Percentiles rank a stretch among this genome's conserved stretches.
phyloP scores from a whole-genome alignment of 2,329 filamentous ascomycete genomes.

The Neofusicoccum laricinum region DNA sequence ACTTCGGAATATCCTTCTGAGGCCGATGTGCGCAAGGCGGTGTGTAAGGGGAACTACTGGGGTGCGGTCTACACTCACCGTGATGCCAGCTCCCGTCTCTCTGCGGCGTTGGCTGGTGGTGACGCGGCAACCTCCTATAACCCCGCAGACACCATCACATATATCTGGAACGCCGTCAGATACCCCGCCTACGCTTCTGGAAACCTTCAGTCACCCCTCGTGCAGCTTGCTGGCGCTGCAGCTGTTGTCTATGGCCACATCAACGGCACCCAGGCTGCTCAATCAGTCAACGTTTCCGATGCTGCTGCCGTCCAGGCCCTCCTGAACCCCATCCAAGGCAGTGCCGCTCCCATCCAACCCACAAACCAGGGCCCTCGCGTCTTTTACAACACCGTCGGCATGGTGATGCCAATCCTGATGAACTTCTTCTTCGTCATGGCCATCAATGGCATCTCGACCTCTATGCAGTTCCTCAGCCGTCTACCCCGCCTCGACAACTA shows the following conservation, averaged over 20 bases:
- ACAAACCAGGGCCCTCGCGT: slow-evolving; percentile 42
- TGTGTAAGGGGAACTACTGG: slow-evolving; percentile 37
- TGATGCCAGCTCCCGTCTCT: slow-evolving; percentile 39
- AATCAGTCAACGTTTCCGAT: slow-evolving; percentile 26
- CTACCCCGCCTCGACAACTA: slow-evolving; percentile 26
- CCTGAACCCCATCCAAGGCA: slow-evolving; percentile 38
- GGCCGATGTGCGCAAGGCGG: slow-evolving; percentile 28
- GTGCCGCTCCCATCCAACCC: slow-evolving; percentile 38
- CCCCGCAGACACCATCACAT: slow-evolving; percentile 33
- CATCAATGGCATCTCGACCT: slow-evolving; percentile 42
- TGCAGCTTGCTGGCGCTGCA: slow-evolving; percentile 29
- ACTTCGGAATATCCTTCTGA: slow-evolving; percentile 26
- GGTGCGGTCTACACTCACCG: slow-evolving; percentile 26
- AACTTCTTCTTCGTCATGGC: slow-evolving; percentile 50
- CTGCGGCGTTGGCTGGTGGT: slow-evolving; percentile 35
- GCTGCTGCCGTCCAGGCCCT: slow-evolving; percentile 34
- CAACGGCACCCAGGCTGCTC: slow-evolving; percentile 31
- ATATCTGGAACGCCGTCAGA: slow-evolving; percentile 47
- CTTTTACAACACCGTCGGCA: slow-evolving; percentile 46
- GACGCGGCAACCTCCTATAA: slow-evolving; percentile 34
- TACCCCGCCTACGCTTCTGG: slow-evolving; percentile 41
- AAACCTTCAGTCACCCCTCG: slow-evolving; percentile 31
- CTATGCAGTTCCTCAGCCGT: slow-evolving; percentile 23
- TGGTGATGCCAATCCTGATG: slow-evolving; percentile 46
- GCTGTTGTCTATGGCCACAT: slow-evolving; percentile 33